Conservation (phyloP, 1,139 yeast genomes). For the Sporopachydermia cereana region DNA sequence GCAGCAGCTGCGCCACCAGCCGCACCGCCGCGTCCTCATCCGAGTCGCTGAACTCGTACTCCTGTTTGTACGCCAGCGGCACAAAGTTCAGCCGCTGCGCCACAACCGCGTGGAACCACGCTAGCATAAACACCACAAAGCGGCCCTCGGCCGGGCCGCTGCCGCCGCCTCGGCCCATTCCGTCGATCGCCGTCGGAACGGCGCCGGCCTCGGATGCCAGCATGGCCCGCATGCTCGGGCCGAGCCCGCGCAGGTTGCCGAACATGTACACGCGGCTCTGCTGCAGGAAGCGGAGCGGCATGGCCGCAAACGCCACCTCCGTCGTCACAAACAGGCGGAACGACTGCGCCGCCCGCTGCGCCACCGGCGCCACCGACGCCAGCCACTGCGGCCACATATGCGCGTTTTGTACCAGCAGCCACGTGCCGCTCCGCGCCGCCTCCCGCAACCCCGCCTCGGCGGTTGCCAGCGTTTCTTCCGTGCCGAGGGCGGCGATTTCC, state of each 20-base stretch:
- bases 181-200: slow-evolving; percentile 15
- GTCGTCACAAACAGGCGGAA: slow-evolving; percentile 55
- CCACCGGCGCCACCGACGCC: slow-evolving; percentile 37
- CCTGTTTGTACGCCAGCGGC: slow-evolving; percentile 50
- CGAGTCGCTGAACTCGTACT: slow-evolving; percentile 63
- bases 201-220: neutral
- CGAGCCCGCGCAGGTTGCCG: slow-evolving; percentile 55
- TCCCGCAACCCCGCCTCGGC: slow-evolving; percentile 44
- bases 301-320: slow-evolving; percentile 25
- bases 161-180: slow-evolving; percentile 16
- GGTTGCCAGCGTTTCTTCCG: slow-evolving; percentile 48
- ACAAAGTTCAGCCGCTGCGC: slow-evolving; percentile 46
- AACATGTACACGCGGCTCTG: slow-evolving; percentile 40
- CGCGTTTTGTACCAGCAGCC: slow-evolving; percentile 71
- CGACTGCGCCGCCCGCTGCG: slow-evolving; percentile 19
- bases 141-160: slow-evolving; percentile 33
- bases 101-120: slow-evolving; percentile 62
- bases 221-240: slow-evolving; percentile 32
- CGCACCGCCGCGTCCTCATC: slow-evolving; percentile 47
- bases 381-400: slow-evolving; percentile 65
- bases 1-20: slow-evolving; percentile 33
- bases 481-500: slow-evolving; percentile 58
- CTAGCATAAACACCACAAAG: slow-evolving; percentile 41
- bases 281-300: slow-evolving; percentile 47
- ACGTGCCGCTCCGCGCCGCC: slow-evolving; percentile 37